A percentile compares a stretch with the other conserved stretches of the same genome.
These are phyloP conservation scores for Carex arenaria DNA, from an alignment of 202 grass and related monocot species.

Conservation along the genomic window DNA sequence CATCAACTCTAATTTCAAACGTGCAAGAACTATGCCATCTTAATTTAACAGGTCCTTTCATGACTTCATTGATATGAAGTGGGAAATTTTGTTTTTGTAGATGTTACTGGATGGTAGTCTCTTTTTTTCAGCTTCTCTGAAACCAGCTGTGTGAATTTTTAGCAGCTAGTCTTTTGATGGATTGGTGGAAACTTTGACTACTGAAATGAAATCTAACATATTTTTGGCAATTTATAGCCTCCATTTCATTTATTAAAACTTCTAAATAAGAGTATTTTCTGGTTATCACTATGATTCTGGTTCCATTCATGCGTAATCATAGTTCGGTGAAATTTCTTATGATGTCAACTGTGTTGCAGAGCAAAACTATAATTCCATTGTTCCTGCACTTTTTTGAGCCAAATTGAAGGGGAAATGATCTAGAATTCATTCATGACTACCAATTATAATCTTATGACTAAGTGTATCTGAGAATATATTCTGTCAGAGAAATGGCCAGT, in stretches of 20 bases:
- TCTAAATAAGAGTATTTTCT: background rate
- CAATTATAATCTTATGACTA: background rate
- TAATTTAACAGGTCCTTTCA: background rate
- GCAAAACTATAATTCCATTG: background rate
- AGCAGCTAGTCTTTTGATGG: background rate
- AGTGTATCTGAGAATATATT: background rate
- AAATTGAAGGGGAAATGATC: background rate
- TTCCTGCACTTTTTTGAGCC: background rate
- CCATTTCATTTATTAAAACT: background rate
- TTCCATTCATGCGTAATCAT: background rate
- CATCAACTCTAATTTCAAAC: conserved; percentile 44
- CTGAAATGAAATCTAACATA: background rate
- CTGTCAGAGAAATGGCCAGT: background rate
- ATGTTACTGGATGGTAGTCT: background rate
- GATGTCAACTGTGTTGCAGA: background rate
- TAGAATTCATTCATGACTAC: background rate
- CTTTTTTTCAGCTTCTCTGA: background rate
- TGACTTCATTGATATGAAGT: background rate
- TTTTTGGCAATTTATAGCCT: background rate
- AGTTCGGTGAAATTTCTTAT: background rate
- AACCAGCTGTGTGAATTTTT: background rate
- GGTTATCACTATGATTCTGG: background rate
- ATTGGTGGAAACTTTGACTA: background rate
- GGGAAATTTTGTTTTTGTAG: background rate
- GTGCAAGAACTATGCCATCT: conserved; percentile 38